Base-by-base conservation (phyloP, 768 basidiomycete species). In the Leucosporidium yakuticum region DNA sequence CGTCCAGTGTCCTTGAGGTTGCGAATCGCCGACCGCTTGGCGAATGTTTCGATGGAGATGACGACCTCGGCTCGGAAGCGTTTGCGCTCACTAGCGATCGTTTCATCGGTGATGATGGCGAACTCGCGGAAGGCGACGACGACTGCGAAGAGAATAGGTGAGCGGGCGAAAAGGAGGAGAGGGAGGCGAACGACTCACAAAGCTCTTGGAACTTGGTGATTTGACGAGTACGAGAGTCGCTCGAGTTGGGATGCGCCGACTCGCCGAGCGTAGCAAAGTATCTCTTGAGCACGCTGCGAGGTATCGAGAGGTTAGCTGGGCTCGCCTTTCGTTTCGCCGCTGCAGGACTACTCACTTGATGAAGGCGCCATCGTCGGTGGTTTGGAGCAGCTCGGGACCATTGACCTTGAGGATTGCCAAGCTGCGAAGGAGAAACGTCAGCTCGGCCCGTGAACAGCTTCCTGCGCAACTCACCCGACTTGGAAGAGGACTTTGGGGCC, bases 71-170 rank as follows among this genome's bases (percentile, higher is more conserved):
- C 84, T 58, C 95, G 84, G 81, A 89, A 91, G 58, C 87, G 85
- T 69, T 85, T 85, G 29, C 96, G 87, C 79, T 99, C 96, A 19
- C 84, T 82, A 21, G 85, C 84, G 74, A 99, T 97, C 23, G 89
- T 88, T 15, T 98, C 96, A 74, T 97, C 95, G 0, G 92, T 92
- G 78, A 99, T 96, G 69, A 92, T 84, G 6, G 67, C 51, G 78
- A 99, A 98, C 77, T 99, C 96, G 65, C 96, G 86, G 85, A 99
- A 99, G 4, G 96, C 95, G 64, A 99, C 88, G 11, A 98, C 86
- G 51, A 97, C 86, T 71, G 62, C 23, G 19, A 1, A 15, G 3
- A 19, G 17, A 20, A 21, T 4, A 4, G 39, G 56, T 23, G 2
- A 62, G 36, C 19, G 8, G 21, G 21, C 36, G 44, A 31, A 19